A percentile compares a stretch with the other conserved stretches of the same genome.
phyloP scores from a whole-genome alignment of 306 rosid genomes.

The Arachis stenosperma region DNA sequence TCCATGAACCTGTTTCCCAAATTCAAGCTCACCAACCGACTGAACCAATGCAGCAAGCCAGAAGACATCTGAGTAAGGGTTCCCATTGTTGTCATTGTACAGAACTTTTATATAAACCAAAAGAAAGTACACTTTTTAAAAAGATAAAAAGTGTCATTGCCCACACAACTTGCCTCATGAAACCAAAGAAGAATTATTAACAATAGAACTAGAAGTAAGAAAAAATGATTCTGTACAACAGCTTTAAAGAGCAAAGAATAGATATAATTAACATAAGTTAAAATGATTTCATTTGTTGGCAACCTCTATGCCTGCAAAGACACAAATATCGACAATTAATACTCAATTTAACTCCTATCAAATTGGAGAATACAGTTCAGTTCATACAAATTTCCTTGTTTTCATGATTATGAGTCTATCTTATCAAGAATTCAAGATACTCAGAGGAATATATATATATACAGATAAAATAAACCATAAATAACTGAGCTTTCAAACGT shows the following conservation, averaged over 20 bases:
- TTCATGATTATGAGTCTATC: no score
- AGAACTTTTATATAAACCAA: slow-evolving; percentile 26
- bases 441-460: no score
- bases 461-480: no score
- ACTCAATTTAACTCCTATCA: not conserved
- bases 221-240: not conserved
- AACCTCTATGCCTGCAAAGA: not conserved
- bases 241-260: slow-evolving; percentile 12
- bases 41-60: slow-evolving; percentile 95
- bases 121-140: slow-evolving; percentile 28
- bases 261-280: not conserved
- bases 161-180: slow-evolving; percentile 18
- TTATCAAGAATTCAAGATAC: no score
- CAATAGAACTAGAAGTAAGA: not conserved
- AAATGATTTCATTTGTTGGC: not conserved
- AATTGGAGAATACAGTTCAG: not conserved
- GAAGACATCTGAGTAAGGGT: slow-evolving; percentile 91
- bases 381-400: not conserved
- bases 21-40: slow-evolving; percentile 92
- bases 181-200: slow-evolving; percentile 12
- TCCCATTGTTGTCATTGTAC: slow-evolving; percentile 96
- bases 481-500: no score
- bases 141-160: not conserved
- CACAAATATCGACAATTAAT: not conserved
- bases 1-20: slow-evolving; percentile 87